Percentiles rank a stretch among this genome's conserved stretches.
phyloP scores from a whole-genome alignment of 1,139 yeast genomes.

The Hyphopichia fennica region DNA sequence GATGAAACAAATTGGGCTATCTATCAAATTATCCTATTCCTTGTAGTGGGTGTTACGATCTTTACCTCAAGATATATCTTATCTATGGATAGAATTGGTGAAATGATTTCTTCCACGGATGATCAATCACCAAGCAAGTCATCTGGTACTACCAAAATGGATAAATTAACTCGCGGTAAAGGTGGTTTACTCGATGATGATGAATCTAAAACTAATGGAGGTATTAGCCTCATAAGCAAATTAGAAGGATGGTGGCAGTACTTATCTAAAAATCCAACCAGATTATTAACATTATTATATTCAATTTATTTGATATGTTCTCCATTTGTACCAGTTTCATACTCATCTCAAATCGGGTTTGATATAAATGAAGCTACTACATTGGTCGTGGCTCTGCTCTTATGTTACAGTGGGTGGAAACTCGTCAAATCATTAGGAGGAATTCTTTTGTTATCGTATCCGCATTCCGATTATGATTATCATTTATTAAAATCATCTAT shows the following conservation, averaged over 20 bases:
- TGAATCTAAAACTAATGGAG: background rate
- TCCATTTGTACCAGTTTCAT: conserved; percentile 33
- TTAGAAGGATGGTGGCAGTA: conserved; percentile 1
- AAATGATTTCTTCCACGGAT: conserved; percentile 25
- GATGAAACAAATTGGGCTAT: conserved; percentile 32
- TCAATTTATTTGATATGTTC: conserved; percentile 35
- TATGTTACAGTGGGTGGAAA: conserved; percentile 56
- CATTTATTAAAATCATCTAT: conserved; percentile 35
- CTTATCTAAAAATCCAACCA: conserved; percentile 57
- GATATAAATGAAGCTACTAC: conserved; percentile 54
- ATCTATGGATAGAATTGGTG: conserved; percentile 32
- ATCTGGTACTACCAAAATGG: background rate
- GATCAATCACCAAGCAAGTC: conserved; percentile 4
- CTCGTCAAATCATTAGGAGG: conserved; percentile 53
- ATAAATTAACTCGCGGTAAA: background rate
- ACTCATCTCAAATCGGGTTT: conserved; percentile 29
- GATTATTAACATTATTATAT: conserved; percentile 59
- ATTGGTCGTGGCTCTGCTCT: conserved; percentile 46
- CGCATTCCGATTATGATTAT: conserved; percentile 44
- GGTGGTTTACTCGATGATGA: conserved; percentile 1
- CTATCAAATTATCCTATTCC: conserved; percentile 27
- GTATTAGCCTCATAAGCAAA: background rate
- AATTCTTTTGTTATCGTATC: conserved; percentile 53
- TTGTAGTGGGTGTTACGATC: conserved; percentile 32
- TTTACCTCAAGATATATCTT: conserved; percentile 38